Percentiles rank a stretch among this genome's conserved stretches.
Evolutionary conservation across 345 rosid species (phyloP).

Genomic region (Lepidium didymum): DNA sequence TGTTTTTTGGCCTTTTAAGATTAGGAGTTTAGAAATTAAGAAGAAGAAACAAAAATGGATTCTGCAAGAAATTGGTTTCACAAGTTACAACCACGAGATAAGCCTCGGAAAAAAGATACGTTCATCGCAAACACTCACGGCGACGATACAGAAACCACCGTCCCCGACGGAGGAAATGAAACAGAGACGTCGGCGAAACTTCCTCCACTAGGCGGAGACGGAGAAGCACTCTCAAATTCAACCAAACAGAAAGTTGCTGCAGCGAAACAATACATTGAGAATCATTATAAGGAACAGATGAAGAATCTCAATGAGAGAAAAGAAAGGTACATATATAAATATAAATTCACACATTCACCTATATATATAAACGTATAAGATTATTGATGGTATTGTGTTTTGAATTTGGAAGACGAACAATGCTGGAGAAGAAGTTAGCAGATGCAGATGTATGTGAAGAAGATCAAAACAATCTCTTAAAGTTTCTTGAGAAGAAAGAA

Average conservation of each 20-base stretch:
- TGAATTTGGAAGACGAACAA: conserved; percentile 39
- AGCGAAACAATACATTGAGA: conserved; percentile 71
- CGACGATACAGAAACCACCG: conserved; percentile 4
- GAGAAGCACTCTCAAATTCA: conserved; percentile 38
- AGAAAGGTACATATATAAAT: conserved; percentile 36
- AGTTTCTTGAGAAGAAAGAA: conserved; percentile 90
- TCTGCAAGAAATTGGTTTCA: conserved; percentile 69
- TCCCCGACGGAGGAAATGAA: conserved; percentile 15
- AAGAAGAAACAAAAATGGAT: conserved; percentile 35
- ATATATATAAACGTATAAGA: background rate
- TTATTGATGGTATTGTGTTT: background rate
- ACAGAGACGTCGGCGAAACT: background rate
- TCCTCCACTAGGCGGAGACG: conserved; percentile 22
- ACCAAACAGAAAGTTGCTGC: conserved; percentile 74
- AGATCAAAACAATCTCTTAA: conserved; percentile 77
- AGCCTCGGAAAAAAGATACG: conserved; percentile 34
- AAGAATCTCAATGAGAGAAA: conserved; percentile 65
- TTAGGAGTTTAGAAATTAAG: background rate
- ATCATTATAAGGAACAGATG: conserved; percentile 72
- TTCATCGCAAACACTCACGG: conserved; percentile 8
- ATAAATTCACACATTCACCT: too few species aligned
- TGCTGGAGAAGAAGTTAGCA: conserved; percentile 72
- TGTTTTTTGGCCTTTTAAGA: background rate
- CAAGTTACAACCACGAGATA: conserved; percentile 61
- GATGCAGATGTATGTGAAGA: conserved; percentile 92